Conservation (phyloP, 2,329 filamentous ascomycete species). For the Aureobasidium melanogenum region DNA sequence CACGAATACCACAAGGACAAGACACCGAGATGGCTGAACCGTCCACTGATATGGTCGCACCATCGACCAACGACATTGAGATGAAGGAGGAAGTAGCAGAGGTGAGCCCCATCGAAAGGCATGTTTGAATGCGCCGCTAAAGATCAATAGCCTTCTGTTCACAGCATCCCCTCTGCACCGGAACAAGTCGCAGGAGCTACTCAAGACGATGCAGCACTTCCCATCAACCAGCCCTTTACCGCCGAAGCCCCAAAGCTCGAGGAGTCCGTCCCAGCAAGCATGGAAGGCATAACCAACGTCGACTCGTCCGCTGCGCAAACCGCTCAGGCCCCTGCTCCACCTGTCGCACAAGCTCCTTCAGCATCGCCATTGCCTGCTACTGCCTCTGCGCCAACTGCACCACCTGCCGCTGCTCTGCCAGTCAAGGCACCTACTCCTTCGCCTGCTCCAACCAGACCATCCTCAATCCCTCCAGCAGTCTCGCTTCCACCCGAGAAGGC, state of each 20-base stretch:
- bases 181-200: constrained; percentile 14
- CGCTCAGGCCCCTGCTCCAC: not conserved
- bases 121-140: not conserved
- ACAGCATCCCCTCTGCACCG: constrained; percentile 1
- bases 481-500: constrained; percentile 26
- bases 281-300: not conserved
- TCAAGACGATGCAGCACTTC: not conserved
- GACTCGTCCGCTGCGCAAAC: not conserved
- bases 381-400: constrained; percentile 2
- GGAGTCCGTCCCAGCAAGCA: not conserved
- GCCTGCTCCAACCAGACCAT: constrained; percentile 23
- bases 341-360: constrained; percentile 5
- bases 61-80: constrained; percentile 21
- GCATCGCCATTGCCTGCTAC: constrained; percentile 3
- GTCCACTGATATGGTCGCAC: constrained; percentile 19
- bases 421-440: constrained; percentile 13
- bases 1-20: not conserved
- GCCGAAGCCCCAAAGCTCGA: not conserved
- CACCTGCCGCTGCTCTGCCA: constrained; percentile 4
- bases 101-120: constrained; percentile 12
- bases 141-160: not conserved
- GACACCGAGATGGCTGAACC: constrained; percentile 20
- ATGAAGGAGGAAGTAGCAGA: constrained; percentile 28
- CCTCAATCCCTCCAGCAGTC: constrained; percentile 18
- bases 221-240: not conserved